Evolutionary conservation across 805 yeast genomes (phyloP).

Genomic region (Candida schatavii): DNA sequence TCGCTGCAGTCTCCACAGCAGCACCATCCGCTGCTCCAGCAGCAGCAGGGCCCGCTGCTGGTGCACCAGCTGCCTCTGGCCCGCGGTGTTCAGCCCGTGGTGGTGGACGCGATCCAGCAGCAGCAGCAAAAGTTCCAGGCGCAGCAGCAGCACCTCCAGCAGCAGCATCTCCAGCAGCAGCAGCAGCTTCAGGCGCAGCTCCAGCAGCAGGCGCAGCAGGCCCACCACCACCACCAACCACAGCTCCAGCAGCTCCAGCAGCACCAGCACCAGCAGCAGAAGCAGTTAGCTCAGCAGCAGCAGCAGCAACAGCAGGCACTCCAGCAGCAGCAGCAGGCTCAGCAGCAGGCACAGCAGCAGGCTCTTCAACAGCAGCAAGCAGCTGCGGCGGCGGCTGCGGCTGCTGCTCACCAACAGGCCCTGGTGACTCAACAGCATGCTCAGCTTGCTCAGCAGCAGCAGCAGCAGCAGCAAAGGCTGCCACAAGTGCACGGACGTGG

Average conservation of each 20-base stretch:
- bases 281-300: slow-evolving; percentile 11
- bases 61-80: slow-evolving; percentile 13
- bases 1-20: slow-evolving; percentile 11
- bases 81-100: slow-evolving; percentile 5
- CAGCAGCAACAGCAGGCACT: slow-evolving; percentile 11
- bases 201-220: slow-evolving; percentile 7
- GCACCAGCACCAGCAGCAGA: slow-evolving; percentile 13
- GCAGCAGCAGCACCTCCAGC: slow-evolving; percentile 11
- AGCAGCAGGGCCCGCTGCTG: slow-evolving; percentile 12
- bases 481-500: slow-evolving; percentile 3
- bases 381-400: slow-evolving; percentile 12
- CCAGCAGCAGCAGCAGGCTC: slow-evolving; percentile 8
- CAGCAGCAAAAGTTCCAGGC: slow-evolving; percentile 14
- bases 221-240: slow-evolving; percentile 10
- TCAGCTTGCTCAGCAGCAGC: too few relatives aligned
- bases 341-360: slow-evolving; percentile 10
- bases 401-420: too few relatives aligned
- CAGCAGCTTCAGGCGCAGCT: slow-evolving; percentile 3
- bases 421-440: too few relatives aligned
- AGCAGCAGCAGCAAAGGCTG: slow-evolving; percentile 13
- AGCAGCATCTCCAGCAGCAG: slow-evolving; percentile 7
- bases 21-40: slow-evolving; percentile 13
- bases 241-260: slow-evolving; percentile 8
- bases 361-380: slow-evolving; percentile 12
- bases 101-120: slow-evolving; percentile 9